phyloP scores from a whole-genome alignment of 2,329 filamentous ascomycete species.

The Xylariaceae sp. region DNA sequence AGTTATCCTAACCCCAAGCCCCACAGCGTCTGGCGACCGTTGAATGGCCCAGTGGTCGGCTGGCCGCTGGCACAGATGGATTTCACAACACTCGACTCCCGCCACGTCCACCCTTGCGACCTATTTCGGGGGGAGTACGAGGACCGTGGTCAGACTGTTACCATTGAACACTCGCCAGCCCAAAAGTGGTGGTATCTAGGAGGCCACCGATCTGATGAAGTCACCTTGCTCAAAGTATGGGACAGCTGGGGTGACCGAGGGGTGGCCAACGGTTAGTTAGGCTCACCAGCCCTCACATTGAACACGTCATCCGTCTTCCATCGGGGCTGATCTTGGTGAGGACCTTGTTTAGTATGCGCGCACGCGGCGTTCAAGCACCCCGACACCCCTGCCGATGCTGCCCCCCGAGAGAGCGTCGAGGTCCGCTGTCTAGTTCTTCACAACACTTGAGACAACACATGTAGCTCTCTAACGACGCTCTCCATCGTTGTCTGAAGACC shows the following conservation, averaged over 20 bases:
- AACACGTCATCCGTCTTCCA: too few species aligned
- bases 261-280: not conserved
- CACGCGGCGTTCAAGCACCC: conserved; percentile 12
- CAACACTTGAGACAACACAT: too few species aligned
- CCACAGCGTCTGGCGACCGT: conserved; percentile 14
- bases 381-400: conserved; percentile 2
- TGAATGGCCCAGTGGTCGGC: conserved; percentile 6
- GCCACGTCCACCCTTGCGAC: conserved; percentile 10
- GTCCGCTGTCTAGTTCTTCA: conserved; percentile 9
- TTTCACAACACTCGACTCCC: conserved; percentile 3
- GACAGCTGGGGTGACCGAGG: conserved; percentile 9
- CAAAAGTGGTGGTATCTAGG: conserved; percentile 17
- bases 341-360: conserved; percentile 25
- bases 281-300: too few species aligned
- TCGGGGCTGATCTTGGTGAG: too few species aligned
- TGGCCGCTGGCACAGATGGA: conserved; percentile 15
- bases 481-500: too few species aligned
- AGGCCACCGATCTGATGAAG: conserved; percentile 10
- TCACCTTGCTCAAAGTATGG: conserved; percentile 19
- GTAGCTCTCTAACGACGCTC: too few species aligned
- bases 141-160: conserved; percentile 13
- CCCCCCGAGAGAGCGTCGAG: conserved; percentile 14
- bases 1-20: too few species aligned
- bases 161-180: not conserved
- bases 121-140: conserved; percentile 9